phyloP scores from a whole-genome alignment of 2,329 filamentous ascomycete species.

The Aspergillus brunneoviolaceus region DNA sequence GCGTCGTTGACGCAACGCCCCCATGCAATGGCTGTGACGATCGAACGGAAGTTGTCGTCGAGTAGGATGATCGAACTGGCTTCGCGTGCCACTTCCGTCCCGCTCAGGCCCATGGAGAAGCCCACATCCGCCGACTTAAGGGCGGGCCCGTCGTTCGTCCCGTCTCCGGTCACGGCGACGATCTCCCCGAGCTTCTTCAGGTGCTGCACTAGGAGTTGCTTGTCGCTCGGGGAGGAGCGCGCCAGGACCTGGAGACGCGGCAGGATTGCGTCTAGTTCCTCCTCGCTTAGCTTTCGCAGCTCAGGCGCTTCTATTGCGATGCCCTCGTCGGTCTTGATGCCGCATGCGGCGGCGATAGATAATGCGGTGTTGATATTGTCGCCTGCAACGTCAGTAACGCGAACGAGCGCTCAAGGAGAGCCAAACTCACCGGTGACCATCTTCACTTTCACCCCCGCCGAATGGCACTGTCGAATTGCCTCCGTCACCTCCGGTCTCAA shows the following conservation, averaged over 20 bases:
- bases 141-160: slow-evolving; percentile 63
- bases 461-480: slow-evolving; percentile 3
- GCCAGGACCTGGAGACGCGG: slow-evolving; percentile 61
- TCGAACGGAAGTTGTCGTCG: slow-evolving; percentile 62
- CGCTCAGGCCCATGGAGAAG: slow-evolving; percentile 64
- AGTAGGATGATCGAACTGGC: slow-evolving; percentile 64
- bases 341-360: slow-evolving; percentile 69
- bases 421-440: slow-evolving; percentile 15
- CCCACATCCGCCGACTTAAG: slow-evolving; percentile 63
- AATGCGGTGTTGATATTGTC: slow-evolving; percentile 70
- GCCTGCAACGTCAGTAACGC: slow-evolving; percentile 64
- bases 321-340: slow-evolving; percentile 59
- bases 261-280: slow-evolving; percentile 56
- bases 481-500: slow-evolving; percentile 3
- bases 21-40: slow-evolving; percentile 64
- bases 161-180: slow-evolving; percentile 61
- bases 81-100: slow-evolving; percentile 64
- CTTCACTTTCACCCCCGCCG: slow-evolving; percentile 53
- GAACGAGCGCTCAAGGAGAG: slow-evolving; percentile 54
- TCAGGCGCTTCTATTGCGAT: slow-evolving; percentile 65
- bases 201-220: slow-evolving; percentile 58
- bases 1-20: slow-evolving; percentile 65
- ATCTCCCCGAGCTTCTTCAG: slow-evolving; percentile 60
- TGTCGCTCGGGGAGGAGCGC: slow-evolving; percentile 63
- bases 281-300: slow-evolving; percentile 59